phyloP scores from a whole-genome alignment of 225 moss, liverwort and hornwort species.

The Anthoceros angustus region DNA sequence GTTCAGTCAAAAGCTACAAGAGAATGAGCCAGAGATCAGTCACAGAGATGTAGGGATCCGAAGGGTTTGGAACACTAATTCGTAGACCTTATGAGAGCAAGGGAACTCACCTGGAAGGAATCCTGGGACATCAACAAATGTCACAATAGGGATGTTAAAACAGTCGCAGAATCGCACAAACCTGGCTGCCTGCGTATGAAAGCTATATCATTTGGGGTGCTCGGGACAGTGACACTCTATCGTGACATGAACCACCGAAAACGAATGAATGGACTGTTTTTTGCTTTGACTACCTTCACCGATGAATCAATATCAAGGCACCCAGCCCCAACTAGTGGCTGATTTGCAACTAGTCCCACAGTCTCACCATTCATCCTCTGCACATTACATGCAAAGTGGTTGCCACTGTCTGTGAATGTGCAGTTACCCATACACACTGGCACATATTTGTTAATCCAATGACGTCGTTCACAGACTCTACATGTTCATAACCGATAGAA shows the following conservation, averaged over 20 bases:
- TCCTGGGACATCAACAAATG: constrained; percentile 29
- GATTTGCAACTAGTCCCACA: constrained; percentile 26
- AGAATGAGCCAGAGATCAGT: not conserved
- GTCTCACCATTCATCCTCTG: constrained; percentile 28
- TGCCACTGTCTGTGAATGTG: no score
- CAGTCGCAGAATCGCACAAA: constrained; percentile 32
- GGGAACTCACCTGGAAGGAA: constrained; percentile 20
- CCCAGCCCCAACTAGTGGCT: constrained; percentile 22
- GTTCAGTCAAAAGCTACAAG: not conserved
- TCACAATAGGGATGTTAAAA: constrained; percentile 25
- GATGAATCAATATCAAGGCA: constrained; percentile 29
- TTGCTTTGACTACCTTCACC: constrained; percentile 8
- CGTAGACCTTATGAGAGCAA: not conserved
- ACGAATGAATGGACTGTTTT: not conserved
- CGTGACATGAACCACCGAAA: not conserved
- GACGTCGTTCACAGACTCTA: no score
- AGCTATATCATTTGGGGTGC: not conserved
- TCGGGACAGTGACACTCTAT: not conserved
- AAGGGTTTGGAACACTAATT: not conserved
- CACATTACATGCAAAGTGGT: not conserved
- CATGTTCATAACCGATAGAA: no score
- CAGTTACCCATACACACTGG: no score
- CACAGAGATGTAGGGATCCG: not conserved
- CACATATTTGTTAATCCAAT: no score
- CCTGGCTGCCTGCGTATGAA: constrained; percentile 13